Evolutionary conservation across 768 basidiomycete species (phyloP).

Genomic region (Calocybe cyanea): DNA sequence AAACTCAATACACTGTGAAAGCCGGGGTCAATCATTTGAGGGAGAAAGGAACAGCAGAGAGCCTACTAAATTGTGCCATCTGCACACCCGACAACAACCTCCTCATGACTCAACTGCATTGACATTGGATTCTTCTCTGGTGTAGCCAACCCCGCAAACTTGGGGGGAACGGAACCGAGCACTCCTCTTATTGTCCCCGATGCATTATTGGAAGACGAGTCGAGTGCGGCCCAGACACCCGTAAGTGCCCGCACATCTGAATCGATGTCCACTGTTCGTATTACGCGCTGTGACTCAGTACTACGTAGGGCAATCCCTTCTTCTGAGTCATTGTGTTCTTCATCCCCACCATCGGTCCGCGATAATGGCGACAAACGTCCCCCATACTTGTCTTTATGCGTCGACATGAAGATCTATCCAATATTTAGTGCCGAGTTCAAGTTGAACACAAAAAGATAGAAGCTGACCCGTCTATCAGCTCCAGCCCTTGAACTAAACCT

Average conservation of each 20-base stretch:
- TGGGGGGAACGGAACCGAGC: constrained; percentile 56
- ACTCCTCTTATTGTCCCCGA: constrained; percentile 48
- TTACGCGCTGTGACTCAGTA: constrained; percentile 2
- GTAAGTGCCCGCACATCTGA: constrained; percentile 60
- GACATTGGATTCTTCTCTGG: constrained; percentile 96
- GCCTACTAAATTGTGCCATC: constrained; percentile 90
- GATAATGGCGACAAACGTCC: not conserved
- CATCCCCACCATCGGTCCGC: constrained; percentile 17
- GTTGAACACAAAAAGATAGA: constrained; percentile 3
- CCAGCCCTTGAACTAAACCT: constrained; percentile 82
- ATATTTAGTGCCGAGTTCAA: not conserved
- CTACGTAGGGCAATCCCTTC: constrained; percentile 22
- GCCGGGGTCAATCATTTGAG: not conserved
- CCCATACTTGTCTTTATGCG: constrained; percentile 59
- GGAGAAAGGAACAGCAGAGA: not conserved
- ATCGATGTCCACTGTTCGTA: constrained; percentile 55
- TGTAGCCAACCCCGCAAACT: constrained; percentile 75
- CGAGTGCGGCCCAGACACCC: constrained; percentile 75
- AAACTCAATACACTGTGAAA: constrained; percentile 13
- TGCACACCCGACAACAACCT: constrained; percentile 87
- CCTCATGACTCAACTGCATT: constrained; percentile 87
- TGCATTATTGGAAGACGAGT: constrained; percentile 32
- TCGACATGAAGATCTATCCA: constrained; percentile 75
- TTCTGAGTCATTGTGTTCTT: constrained; percentile 10
- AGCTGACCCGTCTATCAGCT: constrained; percentile 73